Base-by-base conservation (phyloP, 495 filamentous ascomycete genomes). In the Aspergillus bertholletiae region DNA sequence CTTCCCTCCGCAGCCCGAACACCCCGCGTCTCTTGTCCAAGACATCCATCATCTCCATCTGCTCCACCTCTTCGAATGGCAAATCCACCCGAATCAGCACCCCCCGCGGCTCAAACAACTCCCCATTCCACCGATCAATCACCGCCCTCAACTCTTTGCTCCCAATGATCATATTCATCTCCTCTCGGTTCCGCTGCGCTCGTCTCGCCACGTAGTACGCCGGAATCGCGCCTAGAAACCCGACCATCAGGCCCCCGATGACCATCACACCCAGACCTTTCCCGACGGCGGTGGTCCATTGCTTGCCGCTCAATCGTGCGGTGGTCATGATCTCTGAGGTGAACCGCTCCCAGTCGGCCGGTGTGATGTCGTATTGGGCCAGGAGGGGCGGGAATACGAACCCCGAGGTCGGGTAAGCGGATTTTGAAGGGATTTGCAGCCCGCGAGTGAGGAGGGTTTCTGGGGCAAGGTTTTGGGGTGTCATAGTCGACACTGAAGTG, bases 61-160 rank as follows among this genome's bases (percentile, higher is more conserved):
- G 63, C 5, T 58, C 54, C 13, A 65, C 15, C 20, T 66, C 57
- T 37, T 72, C 69, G 39, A 63, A 55, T 0, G 70, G 72, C 44
- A 74, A 43, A 48, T 74, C 72, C 7, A 74, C 64, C 15, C 72
- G 63, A 28, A 73, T 69, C 48, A 73, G n/a, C 13, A 73, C 35
- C 1, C 70, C 69, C 5, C 62, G 51, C 7, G 68, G 67, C 27
- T 49, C 28, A 37, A 74, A 72, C 46, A 69, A 66, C 13, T 47
- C 53, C 40, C 71, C 63, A 53, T 74, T 74, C 72, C 72, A 73
- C 7, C 49, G 20, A 0, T 55, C 52, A 34, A 74, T 65, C 44
- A 70, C 65, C 5, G 43, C 46, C 15, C 63, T 39, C 1, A 74
- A 59, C 5, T 15, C 35, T 20, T 57, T 44, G 0, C 59, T 58